phyloP scores from a whole-genome alignment of 2,329 filamentous ascomycete species.

The Pestalotiopsis sp. region DNA sequence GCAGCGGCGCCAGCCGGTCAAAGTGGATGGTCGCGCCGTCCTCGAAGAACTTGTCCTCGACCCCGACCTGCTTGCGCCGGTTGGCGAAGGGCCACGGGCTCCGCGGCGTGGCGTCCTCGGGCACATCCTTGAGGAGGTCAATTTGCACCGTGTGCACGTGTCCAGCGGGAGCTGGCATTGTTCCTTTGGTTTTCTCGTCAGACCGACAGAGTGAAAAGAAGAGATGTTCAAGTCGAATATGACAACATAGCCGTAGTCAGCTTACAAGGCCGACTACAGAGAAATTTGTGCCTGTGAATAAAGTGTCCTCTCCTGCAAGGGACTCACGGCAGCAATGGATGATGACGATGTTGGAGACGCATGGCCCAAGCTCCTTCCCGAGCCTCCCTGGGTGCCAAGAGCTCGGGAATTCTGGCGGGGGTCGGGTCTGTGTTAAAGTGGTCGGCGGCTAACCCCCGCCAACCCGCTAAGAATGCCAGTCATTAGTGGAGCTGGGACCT shows the following conservation, averaged over 20 bases:
- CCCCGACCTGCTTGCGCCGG: constrained; percentile 13
- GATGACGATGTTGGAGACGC: not conserved
- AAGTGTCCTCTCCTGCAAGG: not conserved
- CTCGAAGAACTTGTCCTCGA: constrained; percentile 26
- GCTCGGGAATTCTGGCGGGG: not conserved
- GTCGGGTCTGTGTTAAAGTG: not conserved
- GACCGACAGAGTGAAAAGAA: no score
- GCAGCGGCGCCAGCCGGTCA: constrained; percentile 21
- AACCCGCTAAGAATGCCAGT: not conserved
- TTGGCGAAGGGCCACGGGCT: constrained; percentile 26
- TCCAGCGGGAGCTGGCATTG: no score
- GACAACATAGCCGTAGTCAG: no score
- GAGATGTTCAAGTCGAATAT: no score
- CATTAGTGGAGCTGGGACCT: not conserved
- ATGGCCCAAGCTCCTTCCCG: constrained; percentile 2
- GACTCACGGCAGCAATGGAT: not conserved
- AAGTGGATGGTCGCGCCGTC: constrained; percentile 32
- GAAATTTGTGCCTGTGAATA: not conserved
- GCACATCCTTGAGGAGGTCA: constrained; percentile 10
- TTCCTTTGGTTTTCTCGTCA: no score
- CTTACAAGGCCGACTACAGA: no score
- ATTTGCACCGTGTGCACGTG: not conserved
- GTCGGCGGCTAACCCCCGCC: not conserved
- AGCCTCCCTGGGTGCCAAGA: not conserved
- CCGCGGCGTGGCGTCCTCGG: constrained; percentile 14